Percentiles rank a stretch among this genome's conserved stretches.
These are phyloP conservation scores for Neotropicomus parvogracilis DNA, from an alignment of 1,284 basidiomycete species.

Conservation along the genomic window DNA sequence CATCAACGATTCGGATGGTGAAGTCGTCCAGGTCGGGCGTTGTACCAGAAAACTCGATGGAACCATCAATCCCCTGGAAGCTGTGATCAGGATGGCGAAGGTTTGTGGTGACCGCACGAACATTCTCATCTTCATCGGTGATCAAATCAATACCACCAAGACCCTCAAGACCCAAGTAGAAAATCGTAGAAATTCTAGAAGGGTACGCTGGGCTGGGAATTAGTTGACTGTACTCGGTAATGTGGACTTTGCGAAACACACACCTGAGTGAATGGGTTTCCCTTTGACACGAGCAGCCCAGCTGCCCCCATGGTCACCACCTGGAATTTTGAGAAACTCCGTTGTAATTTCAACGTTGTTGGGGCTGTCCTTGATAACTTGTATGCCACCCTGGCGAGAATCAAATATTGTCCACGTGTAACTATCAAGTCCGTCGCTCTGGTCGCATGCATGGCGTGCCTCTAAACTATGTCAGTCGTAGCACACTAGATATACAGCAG, in stretches of 20 bases:
- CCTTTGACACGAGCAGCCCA: conserved; percentile 91
- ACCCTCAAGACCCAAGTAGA: conserved; percentile 85
- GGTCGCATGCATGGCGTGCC: conserved; percentile 86
- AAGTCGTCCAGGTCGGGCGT: conserved; percentile 82
- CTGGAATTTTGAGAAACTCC: conserved; percentile 79
- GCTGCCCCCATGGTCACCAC: conserved; percentile 77
- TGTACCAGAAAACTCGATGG: conserved; percentile 66
- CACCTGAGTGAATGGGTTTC: conserved; percentile 68
- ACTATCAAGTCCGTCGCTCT: conserved; percentile 73
- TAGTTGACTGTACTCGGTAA: conserved; percentile 1
- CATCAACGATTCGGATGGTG: conserved; percentile 75
- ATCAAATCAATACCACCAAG: conserved; percentile 79
- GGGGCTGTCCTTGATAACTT: conserved; percentile 74
- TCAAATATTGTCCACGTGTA: conserved; percentile 92
- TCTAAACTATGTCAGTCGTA: conserved; percentile 40
- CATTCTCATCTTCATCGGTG: conserved; percentile 69
- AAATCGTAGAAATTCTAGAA: conserved; percentile 72
- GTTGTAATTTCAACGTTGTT: conserved; percentile 88
- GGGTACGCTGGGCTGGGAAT: conserved; percentile 39
- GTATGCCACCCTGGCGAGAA: conserved; percentile 77
- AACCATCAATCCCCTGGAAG: conserved; percentile 66
- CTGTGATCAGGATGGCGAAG: conserved; percentile 4
- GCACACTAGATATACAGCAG: conserved; percentile 1
- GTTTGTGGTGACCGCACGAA: conserved; percentile 34
- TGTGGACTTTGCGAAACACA: conserved; percentile 21